Conservation (phyloP, 441 rosid genomes). For the Viola pubescens region DNA sequence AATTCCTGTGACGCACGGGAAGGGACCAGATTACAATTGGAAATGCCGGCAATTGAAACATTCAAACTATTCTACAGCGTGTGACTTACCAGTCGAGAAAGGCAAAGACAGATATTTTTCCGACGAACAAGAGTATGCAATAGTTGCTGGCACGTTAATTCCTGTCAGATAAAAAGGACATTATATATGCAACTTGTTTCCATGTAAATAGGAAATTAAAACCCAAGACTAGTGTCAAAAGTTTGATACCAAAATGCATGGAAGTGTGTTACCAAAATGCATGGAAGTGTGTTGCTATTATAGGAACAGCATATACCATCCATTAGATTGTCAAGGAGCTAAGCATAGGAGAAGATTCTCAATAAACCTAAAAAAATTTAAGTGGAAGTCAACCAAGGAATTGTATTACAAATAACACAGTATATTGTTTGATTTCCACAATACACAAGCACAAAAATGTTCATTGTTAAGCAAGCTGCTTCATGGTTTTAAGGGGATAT, state of each 20-base stretch:
- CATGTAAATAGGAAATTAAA: not conserved
- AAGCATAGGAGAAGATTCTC: not conserved
- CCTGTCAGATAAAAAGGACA: conserved; percentile 35
- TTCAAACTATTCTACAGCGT: not conserved
- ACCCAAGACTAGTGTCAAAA: not conserved
- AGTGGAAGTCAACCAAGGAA: conserved; percentile 4
- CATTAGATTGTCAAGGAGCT: not conserved
- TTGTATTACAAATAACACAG: not conserved
- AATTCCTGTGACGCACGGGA: not conserved
- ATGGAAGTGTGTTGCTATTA: too few relatives aligned
- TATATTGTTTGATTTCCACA: not conserved
- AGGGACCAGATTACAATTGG: not conserved
- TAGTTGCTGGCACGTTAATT: conserved; percentile 68
- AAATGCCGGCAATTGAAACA: not conserved
- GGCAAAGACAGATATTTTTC: conserved; percentile 68
- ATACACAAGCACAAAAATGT: not conserved
- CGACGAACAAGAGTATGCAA: conserved; percentile 78
- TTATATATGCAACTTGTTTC: not conserved
- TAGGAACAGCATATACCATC: too few relatives aligned
- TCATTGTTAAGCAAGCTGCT: not conserved
- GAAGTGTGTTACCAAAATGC: too few relatives aligned
- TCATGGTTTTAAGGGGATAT: not conserved
- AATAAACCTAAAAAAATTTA: not conserved
- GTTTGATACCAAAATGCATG: too few relatives aligned
- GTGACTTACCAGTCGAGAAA: conserved; percentile 70